These are phyloP conservation scores for Vigna nakashimae DNA, from an alignment of 306 rosid species.

Conservation along the genomic window DNA sequence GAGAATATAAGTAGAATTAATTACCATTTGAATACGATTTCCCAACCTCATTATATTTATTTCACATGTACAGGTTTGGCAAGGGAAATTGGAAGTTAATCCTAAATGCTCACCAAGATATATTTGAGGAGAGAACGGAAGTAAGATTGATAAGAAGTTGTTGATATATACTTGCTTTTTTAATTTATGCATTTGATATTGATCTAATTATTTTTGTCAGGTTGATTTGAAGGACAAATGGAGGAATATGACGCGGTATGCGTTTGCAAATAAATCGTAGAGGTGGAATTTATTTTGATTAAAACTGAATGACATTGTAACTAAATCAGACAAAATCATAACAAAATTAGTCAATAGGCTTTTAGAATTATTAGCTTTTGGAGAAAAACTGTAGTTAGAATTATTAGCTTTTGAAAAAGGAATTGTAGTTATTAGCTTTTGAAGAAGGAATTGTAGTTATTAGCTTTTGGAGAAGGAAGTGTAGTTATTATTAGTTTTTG, in stretches of 20 bases:
- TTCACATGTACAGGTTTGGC: constrained; percentile 57
- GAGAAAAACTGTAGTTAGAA: no score
- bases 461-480: no score
- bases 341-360: background rate
- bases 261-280: background rate
- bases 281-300: no score
- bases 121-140: constrained; percentile 66
- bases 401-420: no score
- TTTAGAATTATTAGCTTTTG: background rate
- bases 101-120: constrained; percentile 44
- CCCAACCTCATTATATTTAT: constrained; percentile 16
- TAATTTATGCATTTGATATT: background rate
- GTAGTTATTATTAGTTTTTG: no score
- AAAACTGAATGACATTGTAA: background rate
- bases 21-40: constrained; percentile 26
- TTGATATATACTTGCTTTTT: background rate
- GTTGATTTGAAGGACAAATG: constrained; percentile 67
- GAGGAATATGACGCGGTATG: constrained; percentile 27
- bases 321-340: background rate
- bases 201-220: constrained; percentile 48
- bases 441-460: no score
- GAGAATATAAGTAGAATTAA: background rate
- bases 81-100: constrained; percentile 69
- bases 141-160: constrained; percentile 44
- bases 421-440: no score